A percentile compares a stretch with the other conserved stretches of the same genome.
Evolutionary conservation across 129 eudicot genomes (phyloP).

Genomic region (Ambrosia artemisiifolia): DNA sequence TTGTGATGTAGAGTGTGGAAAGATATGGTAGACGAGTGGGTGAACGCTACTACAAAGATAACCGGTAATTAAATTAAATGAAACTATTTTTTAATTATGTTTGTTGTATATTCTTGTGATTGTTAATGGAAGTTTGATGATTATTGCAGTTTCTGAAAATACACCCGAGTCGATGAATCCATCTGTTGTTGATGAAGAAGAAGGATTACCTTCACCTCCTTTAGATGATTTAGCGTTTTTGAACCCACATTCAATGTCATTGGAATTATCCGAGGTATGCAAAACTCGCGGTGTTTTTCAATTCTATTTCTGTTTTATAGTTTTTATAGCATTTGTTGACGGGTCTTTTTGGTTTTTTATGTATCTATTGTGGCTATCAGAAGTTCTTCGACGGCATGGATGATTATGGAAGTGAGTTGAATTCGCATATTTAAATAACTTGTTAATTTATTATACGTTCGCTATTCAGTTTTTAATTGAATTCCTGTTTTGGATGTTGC

Average conservation of each 20-base stretch:
- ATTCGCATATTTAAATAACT: slow-evolving; percentile 10
- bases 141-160: slow-evolving; percentile 37
- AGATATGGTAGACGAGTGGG: slow-evolving; percentile 72
- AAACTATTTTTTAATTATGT: background rate
- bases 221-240: slow-evolving; percentile 79
- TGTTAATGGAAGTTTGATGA: background rate
- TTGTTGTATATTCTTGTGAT: background rate
- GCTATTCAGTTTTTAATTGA: slow-evolving; percentile 35
- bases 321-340: slow-evolving; percentile 32
- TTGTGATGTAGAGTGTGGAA: slow-evolving; percentile 64
- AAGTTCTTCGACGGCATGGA: slow-evolving; percentile 96
- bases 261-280: slow-evolving; percentile 72
- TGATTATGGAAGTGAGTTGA: slow-evolving; percentile 84
- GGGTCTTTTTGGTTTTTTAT: slow-evolving; percentile 12
- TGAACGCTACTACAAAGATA: slow-evolving; percentile 36
- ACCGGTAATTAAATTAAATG: slow-evolving; percentile 41
- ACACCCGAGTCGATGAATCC: slow-evolving; percentile 79
- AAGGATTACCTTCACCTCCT: slow-evolving; percentile 96
- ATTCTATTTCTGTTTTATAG: background rate
- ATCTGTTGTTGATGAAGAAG: slow-evolving; percentile 73
- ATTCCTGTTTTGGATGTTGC: slow-evolving; percentile 50
- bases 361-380: slow-evolving; percentile 11
- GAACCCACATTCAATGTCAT: slow-evolving; percentile 48
- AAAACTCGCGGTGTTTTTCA: background rate
- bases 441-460: slow-evolving; percentile 4